Evolutionary conservation across 2,329 filamentous ascomycete species (phyloP), one percentile per base, ranked within the genome.

Genomic region (Rosellinia necatrix): DNA sequence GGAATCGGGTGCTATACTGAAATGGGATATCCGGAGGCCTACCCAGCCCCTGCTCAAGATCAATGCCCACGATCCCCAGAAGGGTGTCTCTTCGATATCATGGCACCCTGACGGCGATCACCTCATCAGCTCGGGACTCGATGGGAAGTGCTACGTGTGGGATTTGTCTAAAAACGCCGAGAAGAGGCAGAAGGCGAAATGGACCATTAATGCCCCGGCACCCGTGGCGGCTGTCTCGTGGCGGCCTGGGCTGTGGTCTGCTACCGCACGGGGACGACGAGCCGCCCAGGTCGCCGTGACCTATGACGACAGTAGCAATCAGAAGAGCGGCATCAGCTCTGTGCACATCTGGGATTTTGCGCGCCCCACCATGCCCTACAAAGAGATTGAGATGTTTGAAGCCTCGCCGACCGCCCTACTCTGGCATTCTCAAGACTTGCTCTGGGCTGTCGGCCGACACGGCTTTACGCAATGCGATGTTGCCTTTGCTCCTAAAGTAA

Each of bases 31-130:
- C 4, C 77, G 84, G 6, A 83, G 83, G 63, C 64, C 78, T 5
- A 71, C 69, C 13, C 75, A 77, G 8, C 84, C 84, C 1, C 64
- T 85, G 10, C 67, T 87, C 44, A 79, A 81, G 61, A 82, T 88
- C 63, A 81, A 82, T 25, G 85, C 82, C 0, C 85, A 88, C 64
- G 81, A 85, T 41, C 58, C 70, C 6, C 68, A 70, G 53, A 84
- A 81, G 59, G 76, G 81, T 0, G 84, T 83, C 64, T 76, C 81
- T 2, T 78, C 83, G 0, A 82, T 88, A 38, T 79, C 83, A 3
- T 89, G 86, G 86, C 86, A 89, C 62, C 82, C 84, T 0, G 86
- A 89, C 65, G 86, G 86, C 12, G 77, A 81, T n/a, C 84, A 89
- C 63, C 72, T 88, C 9, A 78, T 86, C 44, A 88, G 84, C 60